A percentile compares a stretch with the other conserved stretches of the same genome.
phyloP scores from a whole-genome alignment of 2,329 filamentous ascomycete genomes.

The Penicillium olsonii region DNA sequence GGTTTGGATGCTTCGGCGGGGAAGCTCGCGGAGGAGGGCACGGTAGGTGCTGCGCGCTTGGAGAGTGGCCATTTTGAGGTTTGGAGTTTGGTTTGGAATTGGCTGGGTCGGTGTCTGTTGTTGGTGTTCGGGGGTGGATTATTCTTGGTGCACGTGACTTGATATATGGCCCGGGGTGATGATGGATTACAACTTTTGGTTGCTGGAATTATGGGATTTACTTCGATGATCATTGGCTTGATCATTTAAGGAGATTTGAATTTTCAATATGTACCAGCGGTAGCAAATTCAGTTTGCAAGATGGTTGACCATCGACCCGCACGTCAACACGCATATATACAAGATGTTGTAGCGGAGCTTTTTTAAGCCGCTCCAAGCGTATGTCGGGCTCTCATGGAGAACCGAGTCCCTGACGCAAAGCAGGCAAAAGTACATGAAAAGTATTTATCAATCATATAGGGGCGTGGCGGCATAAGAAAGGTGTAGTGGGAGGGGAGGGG shows the following conservation, averaged over 20 bases:
- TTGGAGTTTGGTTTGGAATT: background rate
- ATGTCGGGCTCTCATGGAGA: conserved; percentile 14
- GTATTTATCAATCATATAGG: conserved; percentile 29
- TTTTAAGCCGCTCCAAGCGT: conserved; percentile 13
- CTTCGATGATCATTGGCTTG: background rate
- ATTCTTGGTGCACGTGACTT: conserved; percentile 1
- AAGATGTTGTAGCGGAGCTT: conserved; percentile 15
- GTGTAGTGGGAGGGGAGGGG: conserved; percentile 1
- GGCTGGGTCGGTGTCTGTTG: background rate
- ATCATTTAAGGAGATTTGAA: background rate
- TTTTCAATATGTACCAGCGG: conserved; percentile 17
- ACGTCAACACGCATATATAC: conserved; percentile 8
- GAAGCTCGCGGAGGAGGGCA: conserved; percentile 83
- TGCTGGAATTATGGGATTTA: background rate
- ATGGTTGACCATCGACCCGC: background rate
- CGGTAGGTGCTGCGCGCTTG: conserved; percentile 78
- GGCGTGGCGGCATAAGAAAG: conserved; percentile 28
- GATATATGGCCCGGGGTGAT: background rate
- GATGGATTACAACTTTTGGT: no score
- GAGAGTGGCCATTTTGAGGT: conserved; percentile 28
- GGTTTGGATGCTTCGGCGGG: conserved; percentile 63
- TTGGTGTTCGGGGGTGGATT: background rate
- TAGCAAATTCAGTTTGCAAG: conserved; percentile 9
- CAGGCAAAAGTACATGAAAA: conserved; percentile 12
- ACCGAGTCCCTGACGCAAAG: conserved; percentile 5